Percentiles rank a stretch among this genome's conserved stretches.
Conservation (phyloP, 2,329 filamentous ascomycete genomes). For the Trichoderma citrinoviride region DNA sequence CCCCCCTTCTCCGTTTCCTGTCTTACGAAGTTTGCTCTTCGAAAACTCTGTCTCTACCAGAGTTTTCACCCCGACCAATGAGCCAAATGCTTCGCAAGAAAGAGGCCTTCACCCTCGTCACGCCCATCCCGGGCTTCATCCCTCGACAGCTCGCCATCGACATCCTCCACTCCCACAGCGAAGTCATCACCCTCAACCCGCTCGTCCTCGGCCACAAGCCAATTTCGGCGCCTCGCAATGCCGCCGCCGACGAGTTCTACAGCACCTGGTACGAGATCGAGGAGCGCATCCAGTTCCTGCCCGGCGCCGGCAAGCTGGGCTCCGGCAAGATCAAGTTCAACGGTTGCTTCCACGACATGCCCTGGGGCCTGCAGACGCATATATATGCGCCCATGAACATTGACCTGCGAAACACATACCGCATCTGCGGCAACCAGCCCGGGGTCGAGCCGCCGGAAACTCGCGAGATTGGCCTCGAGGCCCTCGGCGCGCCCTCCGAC, state of each 20-base stretch:
- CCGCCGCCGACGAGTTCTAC: slow-evolving; percentile 67
- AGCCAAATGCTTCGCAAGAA: slow-evolving; percentile 58
- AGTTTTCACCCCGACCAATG: neutral
- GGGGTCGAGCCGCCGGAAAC: slow-evolving; percentile 60
- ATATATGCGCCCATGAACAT: slow-evolving; percentile 66
- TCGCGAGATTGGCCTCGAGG: slow-evolving; percentile 58
- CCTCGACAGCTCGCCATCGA: slow-evolving; percentile 70
- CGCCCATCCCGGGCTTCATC: slow-evolving; percentile 67
- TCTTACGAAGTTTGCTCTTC: neutral
- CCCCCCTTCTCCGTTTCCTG: neutral
- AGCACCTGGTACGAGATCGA: slow-evolving; percentile 72
- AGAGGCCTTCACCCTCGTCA: slow-evolving; percentile 65
- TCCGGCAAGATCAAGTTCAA: slow-evolving; percentile 66
- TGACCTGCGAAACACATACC: slow-evolving; percentile 66
- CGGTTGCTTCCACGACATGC: slow-evolving; percentile 69
- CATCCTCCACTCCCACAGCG: slow-evolving; percentile 67
- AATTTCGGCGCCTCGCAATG: slow-evolving; percentile 65
- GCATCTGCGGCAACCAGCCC: slow-evolving; percentile 66
- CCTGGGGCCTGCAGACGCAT: slow-evolving; percentile 69
- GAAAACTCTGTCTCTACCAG: neutral
- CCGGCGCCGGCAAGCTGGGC: slow-evolving; percentile 63
- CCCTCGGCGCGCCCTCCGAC: slow-evolving; percentile 59
- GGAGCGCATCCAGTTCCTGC: slow-evolving; percentile 66
- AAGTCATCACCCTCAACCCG: slow-evolving; percentile 69
- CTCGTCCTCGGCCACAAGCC: slow-evolving; percentile 62